These are phyloP conservation scores for Cynara cardunculus DNA, from an alignment of 129 eudicot species.

Conservation along the genomic window DNA sequence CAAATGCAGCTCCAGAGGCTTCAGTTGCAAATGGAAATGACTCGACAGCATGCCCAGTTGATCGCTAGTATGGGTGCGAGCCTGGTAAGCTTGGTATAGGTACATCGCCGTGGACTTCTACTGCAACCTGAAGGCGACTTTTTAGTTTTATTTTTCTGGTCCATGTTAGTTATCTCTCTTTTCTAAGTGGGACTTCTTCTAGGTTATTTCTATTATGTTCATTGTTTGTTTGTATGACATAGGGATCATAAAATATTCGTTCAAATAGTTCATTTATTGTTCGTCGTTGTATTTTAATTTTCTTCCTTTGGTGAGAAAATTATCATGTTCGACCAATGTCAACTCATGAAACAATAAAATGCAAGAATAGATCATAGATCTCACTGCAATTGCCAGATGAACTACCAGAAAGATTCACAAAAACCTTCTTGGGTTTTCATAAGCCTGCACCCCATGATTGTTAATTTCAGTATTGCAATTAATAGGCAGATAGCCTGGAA, in stretches of 20 bases:
- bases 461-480: background rate
- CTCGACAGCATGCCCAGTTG: constrained; percentile 33
- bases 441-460: background rate
- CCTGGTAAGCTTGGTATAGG: constrained; percentile 24
- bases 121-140: background rate
- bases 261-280: background rate
- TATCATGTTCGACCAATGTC: background rate
- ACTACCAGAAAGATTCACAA: background rate
- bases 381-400: background rate
- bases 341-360: background rate
- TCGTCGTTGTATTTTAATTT: background rate
- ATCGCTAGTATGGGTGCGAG: constrained; percentile 32
- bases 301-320: background rate
- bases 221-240: background rate
- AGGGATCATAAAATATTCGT: background rate
- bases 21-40: constrained; percentile 37
- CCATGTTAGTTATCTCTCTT: background rate
- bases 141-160: background rate
- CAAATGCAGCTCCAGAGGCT: constrained; percentile 34
- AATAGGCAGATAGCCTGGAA: no score
- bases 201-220: background rate
- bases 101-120: background rate
- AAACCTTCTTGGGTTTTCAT: background rate
- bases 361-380: background rate
- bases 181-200: background rate